Evolutionary conservation across 495 filamentous ascomycete genomes (phyloP).

Genomic region (Tuber borchii): DNA sequence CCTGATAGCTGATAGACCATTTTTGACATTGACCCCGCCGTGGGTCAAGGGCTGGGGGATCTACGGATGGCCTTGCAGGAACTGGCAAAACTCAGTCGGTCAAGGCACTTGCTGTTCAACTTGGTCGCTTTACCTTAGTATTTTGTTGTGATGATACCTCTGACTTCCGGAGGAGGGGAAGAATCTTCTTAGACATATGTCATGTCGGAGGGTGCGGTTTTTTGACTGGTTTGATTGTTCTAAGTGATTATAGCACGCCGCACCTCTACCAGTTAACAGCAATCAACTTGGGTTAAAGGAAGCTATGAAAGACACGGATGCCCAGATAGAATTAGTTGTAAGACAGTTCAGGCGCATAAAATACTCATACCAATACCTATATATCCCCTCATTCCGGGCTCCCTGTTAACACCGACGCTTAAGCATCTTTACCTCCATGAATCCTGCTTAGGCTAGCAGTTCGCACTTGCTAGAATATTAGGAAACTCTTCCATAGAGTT

Average conservation of each 20-base stretch:
- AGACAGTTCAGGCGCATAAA: slow-evolving; percentile 79
- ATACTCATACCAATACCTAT: slow-evolving; percentile 50
- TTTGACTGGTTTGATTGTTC: slow-evolving; percentile 99
- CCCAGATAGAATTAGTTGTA: slow-evolving; percentile 88
- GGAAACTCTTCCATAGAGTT: slow-evolving; percentile 97
- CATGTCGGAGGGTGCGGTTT: slow-evolving; percentile 98
- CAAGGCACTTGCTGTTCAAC: slow-evolving; percentile 90
- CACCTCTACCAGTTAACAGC: slow-evolving; percentile 97
- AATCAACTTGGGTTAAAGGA: slow-evolving; percentile 91
- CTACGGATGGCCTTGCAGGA: slow-evolving; percentile 93
- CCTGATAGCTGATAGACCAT: slow-evolving; percentile 92
- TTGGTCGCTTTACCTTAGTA: slow-evolving; percentile 94
- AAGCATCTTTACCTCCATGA: slow-evolving; percentile 99
- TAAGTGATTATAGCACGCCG: slow-evolving; percentile 89
- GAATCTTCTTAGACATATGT: slow-evolving; percentile 98
- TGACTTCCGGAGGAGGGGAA: slow-evolving; percentile 98
- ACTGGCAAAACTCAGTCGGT: slow-evolving; percentile 99
- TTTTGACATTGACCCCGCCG: slow-evolving; percentile 93
- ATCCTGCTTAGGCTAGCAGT: slow-evolving; percentile 94
- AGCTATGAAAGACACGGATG: slow-evolving; percentile 64
- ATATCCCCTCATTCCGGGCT: neutral
- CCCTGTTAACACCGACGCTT: too few relatives aligned
- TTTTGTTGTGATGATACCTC: slow-evolving; percentile 99
- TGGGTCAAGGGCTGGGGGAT: slow-evolving; percentile 94
- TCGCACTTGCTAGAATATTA: slow-evolving; percentile 97